Conservation (phyloP, 2,329 filamentous ascomycete species). For the Diaporthe sp. region DNA sequence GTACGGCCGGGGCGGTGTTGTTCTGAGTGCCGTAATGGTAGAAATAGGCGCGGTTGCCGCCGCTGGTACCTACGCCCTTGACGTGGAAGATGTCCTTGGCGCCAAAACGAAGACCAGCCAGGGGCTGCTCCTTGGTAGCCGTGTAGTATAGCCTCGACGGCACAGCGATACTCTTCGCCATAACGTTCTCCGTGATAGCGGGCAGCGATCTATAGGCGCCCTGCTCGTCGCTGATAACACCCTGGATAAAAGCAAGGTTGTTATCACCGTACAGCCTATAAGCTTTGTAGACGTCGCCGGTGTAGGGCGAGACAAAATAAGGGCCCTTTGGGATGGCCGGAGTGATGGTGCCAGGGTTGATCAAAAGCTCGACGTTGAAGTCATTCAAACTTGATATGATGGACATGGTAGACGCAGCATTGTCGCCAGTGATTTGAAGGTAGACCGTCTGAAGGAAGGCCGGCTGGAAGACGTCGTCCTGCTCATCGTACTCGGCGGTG, state of each 20-base stretch:
- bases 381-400: not conserved
- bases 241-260: constrained; percentile 45
- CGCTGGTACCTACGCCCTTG: constrained; percentile 61
- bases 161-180: constrained; percentile 54
- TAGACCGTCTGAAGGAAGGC: constrained; percentile 41
- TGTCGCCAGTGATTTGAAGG: constrained; percentile 19
- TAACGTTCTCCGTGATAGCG: constrained; percentile 42
- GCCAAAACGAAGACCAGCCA: constrained; percentile 69
- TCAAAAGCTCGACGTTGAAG: constrained; percentile 33
- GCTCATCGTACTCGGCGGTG: constrained; percentile 1
- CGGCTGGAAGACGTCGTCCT: constrained; percentile 43
- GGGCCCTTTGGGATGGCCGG: constrained; percentile 42
- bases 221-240: constrained; percentile 44
- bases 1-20: constrained; percentile 61
- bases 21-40: constrained; percentile 61
- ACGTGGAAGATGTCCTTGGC: constrained; percentile 70
- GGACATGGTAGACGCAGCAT: not conserved
- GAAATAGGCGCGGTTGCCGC: constrained; percentile 69
- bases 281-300: constrained; percentile 46
- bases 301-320: constrained; percentile 48
- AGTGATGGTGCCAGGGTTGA: not conserved
- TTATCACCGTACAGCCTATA: constrained; percentile 50
- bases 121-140: constrained; percentile 61
- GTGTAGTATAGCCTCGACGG: constrained; percentile 70
- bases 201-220: constrained; percentile 47